Evolutionary conservation across 2,329 filamentous ascomycete species (phyloP), one percentile per base, ranked within the genome.

Genomic region (Fusarium coicis): DNA sequence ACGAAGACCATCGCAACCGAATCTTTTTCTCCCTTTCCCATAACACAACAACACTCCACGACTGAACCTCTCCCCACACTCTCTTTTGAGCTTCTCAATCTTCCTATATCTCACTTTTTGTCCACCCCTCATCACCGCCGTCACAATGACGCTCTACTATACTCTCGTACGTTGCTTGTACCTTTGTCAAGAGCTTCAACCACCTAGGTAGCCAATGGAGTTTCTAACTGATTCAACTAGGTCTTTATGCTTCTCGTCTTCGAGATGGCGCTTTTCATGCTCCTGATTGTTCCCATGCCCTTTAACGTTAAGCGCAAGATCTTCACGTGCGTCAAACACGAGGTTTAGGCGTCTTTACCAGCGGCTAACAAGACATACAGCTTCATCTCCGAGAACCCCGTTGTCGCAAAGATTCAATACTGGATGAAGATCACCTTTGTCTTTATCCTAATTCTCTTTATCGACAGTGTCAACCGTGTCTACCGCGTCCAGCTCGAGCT

Each of bases 371-470:
- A 18, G 18, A 47, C 36, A 63, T 36, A 56, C 10, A 94, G 93
- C 78, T 99, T 99, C 90, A 95, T 99, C 80, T 98, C 95, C 59
- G 94, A 96, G 81, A 97, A 92, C 81, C 93, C 88, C 1, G 70
- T 91, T 58, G 89, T 99, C 66, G 96, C 95, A 44, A 98, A 98
- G 83, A 83, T 98, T 74, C 96, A 98, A 87, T 98, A 99, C 87
- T 96, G 95, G 79, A 89, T 99, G 86, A 98, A 98, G 89, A 99
- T 99, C 65, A 97, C 95, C 5, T 99, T 99, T 82, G 96, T 99
- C 81, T 99, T 99, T 86, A 98, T 99, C 80, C 88, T 98, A 66
- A 97, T 99, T 74, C 92, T 99, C 74, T 99, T 99, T 85, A 90
- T 98, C 79, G 96, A 99, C 86, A 97, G 95, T 81, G 95, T 98